Conservation (phyloP, 129 eudicot genomes). For the Solidago caesia region DNA sequence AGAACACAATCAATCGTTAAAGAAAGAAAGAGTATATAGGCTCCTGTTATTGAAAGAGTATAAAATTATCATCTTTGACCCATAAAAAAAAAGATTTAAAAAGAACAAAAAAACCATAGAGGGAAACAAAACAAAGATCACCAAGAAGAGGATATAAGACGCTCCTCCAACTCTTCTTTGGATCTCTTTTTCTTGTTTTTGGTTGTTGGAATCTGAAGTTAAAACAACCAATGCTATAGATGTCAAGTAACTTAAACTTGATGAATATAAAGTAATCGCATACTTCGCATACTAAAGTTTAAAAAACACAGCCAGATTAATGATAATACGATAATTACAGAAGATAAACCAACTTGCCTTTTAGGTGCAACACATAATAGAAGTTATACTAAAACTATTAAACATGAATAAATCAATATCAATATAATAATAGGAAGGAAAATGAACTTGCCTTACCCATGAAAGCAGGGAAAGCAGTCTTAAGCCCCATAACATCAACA, state of each 20-base stretch:
- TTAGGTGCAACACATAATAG: neutral
- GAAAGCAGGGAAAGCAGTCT: constrained; percentile 96
- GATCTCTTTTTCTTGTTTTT: constrained; percentile 79
- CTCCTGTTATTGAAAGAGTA: too few relatives aligned
- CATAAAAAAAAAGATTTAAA: too few relatives aligned
- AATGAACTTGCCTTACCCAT: constrained; percentile 99
- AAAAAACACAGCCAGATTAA: neutral
- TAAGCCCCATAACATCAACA: constrained; percentile 96
- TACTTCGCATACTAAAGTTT: too few relatives aligned
- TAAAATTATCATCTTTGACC: too few relatives aligned
- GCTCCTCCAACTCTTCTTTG: constrained; percentile 92
- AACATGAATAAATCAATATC: neutral
- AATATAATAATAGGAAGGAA: constrained; percentile 16
- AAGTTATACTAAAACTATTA: neutral
- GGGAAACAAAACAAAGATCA: too few relatives aligned
- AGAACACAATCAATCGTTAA: too few relatives aligned
- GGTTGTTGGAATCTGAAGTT: constrained; percentile 66
- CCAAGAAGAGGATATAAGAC: constrained; percentile 67
- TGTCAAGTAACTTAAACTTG: neutral
- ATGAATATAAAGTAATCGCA: neutral
- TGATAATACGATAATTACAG: neutral
- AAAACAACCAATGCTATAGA: constrained; percentile 7
- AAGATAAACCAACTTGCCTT: neutral
- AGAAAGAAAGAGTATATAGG: too few relatives aligned
- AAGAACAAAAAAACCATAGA: too few relatives aligned